phyloP scores from a whole-genome alignment of 148 eudicot species.

The Spergularia marina region DNA sequence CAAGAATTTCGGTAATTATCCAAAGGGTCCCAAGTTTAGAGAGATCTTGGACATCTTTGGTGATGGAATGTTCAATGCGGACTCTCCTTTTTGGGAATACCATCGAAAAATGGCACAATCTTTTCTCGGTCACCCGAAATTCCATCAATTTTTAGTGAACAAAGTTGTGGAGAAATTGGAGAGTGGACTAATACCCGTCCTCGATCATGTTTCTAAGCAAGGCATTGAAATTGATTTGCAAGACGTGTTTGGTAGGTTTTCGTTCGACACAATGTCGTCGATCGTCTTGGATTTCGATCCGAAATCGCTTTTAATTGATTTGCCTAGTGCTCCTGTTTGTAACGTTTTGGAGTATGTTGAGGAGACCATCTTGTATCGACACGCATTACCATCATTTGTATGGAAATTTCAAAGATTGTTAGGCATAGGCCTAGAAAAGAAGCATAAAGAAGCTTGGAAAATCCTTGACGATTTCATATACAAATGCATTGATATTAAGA shows the following conservation, averaged over 20 bases:
- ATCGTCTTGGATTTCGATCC: conserved; percentile 46
- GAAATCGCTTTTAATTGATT: conserved; percentile 27
- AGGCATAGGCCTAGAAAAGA: conserved; percentile 42
- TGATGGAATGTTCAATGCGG: conserved; percentile 52
- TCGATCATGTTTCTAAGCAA: conserved; percentile 25
- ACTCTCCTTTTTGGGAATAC: conserved; percentile 34
- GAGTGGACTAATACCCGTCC: conserved; percentile 36
- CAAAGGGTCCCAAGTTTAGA: conserved; percentile 38
- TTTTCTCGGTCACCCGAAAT: conserved; percentile 26
- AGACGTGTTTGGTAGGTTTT: conserved; percentile 42
- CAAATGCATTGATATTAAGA: conserved; percentile 25
- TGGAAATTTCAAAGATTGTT: conserved; percentile 57
- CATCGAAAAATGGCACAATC: conserved; percentile 29
- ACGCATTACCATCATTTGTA: conserved; percentile 31
- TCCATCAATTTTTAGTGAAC: conserved; percentile 24
- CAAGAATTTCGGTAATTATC: conserved; percentile 43
- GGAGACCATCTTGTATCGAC: conserved; percentile 35
- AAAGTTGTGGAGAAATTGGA: conserved; percentile 24
- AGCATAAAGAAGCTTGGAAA: conserved; percentile 19
- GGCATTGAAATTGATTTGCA: conserved; percentile 45
- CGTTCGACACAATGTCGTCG: conserved; percentile 38
- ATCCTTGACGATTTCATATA: conserved; percentile 28
- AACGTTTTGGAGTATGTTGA: conserved; percentile 38
- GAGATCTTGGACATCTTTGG: conserved; percentile 48
- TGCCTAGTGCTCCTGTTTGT: conserved; percentile 27